Evolutionary conservation across 331 rosid genomes (phyloP).

Genomic region (Pyrus hybrid): DNA sequence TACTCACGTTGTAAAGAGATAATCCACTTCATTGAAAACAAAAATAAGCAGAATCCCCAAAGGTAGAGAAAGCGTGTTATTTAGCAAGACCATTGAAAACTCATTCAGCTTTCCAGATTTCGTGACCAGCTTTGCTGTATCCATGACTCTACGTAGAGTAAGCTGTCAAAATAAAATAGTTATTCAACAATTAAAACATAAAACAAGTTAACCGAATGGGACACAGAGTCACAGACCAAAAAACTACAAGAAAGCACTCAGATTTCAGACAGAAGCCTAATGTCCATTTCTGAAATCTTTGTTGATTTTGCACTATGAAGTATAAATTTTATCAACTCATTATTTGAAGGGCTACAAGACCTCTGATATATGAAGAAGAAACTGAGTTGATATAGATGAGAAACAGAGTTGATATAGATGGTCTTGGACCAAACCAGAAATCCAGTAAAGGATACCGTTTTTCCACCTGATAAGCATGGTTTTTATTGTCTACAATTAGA

Average conservation of each 20-base stretch:
- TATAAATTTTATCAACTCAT: neutral
- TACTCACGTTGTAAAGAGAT: constrained; percentile 77
- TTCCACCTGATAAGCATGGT: neutral
- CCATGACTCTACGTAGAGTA: constrained; percentile 92
- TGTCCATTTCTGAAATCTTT: neutral
- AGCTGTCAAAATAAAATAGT: constrained; percentile 50
- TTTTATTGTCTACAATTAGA: neutral
- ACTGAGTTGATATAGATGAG: too few species aligned
- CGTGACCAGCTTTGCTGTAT: constrained; percentile 82
- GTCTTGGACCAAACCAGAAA: neutral
- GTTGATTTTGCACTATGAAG: neutral
- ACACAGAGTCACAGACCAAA: neutral
- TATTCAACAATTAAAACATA: constrained; percentile 8
- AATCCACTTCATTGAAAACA: constrained; percentile 86
- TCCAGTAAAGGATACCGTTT: neutral
- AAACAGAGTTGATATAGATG: neutral
- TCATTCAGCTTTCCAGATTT: constrained; percentile 87
- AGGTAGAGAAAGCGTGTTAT: constrained; percentile 89
- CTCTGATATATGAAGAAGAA: neutral
- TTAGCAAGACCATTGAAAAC: constrained; percentile 96
- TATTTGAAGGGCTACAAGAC: neutral
- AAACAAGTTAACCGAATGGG: neutral
- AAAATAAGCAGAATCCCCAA: constrained; percentile 67
- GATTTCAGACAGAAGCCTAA: neutral
- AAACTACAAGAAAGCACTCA: neutral